Evolutionary conservation across 352 stramenopile species (phyloP), one percentile per base, ranked within the genome.

Genomic region (Phytophthora quininea): DNA sequence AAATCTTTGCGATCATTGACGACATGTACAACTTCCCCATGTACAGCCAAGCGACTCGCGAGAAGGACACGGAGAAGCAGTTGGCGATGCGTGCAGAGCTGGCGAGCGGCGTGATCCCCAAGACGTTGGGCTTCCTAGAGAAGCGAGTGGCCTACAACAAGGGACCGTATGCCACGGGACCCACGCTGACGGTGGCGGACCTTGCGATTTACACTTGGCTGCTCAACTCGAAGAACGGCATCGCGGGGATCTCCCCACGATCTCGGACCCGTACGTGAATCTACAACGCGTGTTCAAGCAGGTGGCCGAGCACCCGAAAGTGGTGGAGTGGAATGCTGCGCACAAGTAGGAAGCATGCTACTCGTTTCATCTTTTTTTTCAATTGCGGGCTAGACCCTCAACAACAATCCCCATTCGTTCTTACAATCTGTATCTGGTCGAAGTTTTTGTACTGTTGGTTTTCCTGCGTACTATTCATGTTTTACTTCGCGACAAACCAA

Each of bases 241-340:
- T 68, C 15, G 57, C 71, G 3, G 75, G 71, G 31, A 49, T 86
- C 38, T 56, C 2, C 71, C 51, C 7, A 68, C 53, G 3, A 68
- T 83, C 19, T 51, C 72, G 0, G 77, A 87, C 19, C 61, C 53
- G 52, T 88, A 74, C 57, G 46, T 57, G 4, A 61, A 76, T 42
- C 38, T 90, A 29, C 55, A 75, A 52, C 64, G 67, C 46, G 69
- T 88, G 8, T 76, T 79, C 58, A 69, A 80, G 43, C 55, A 68
- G 29, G 79, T 90, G 54, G 29, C 56, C 0, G 54, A 62, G 33
- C 79, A 88, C 63, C 79, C 79, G 45, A 82, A 86, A 48, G 79
- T 90, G n/a, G 54, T 52, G 30, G 79, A 87, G 57, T 90, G 77
- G 77, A 77, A 88, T 67, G 67, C 55, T 70, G 80, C 68, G 59